A percentile compares a stretch with the other conserved stretches of the same genome.
These are phyloP conservation scores for Breynia disticha DNA, from an alignment of 441 rosid genomes.

Conservation along the genomic window DNA sequence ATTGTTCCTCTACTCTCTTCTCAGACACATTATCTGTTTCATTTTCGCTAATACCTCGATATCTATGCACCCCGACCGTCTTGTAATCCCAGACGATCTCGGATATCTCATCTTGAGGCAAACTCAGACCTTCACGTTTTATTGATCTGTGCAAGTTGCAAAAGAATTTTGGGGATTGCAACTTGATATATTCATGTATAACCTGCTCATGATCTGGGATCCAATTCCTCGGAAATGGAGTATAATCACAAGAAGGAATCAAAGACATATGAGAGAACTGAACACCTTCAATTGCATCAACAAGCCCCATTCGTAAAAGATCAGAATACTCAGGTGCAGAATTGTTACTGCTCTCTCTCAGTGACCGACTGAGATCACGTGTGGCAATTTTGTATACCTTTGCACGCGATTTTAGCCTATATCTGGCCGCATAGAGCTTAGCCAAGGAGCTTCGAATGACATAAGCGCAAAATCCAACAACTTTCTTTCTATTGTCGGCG, in stretches of 20 bases:
- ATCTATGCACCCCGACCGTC: constrained; percentile 65
- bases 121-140: constrained; percentile 45
- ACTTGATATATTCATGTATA: constrained; percentile 64
- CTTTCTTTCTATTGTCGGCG: constrained; percentile 90
- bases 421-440: constrained; percentile 92
- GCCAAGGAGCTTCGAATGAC: constrained; percentile 93
- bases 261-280: constrained; percentile 86
- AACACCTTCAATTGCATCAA: constrained; percentile 93
- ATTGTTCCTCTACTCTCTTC: constrained; percentile 16
- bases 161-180: constrained; percentile 78
- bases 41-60: constrained; percentile 28
- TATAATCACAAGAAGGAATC: constrained; percentile 93
- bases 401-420: constrained; percentile 92
- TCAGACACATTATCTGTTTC: constrained; percentile 26
- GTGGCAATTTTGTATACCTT: constrained; percentile 82
- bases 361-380: constrained; percentile 74
- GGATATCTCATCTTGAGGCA: constrained; percentile 88
- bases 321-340: constrained; percentile 94
- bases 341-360: constrained; percentile 76
- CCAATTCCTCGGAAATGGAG: constrained; percentile 90
- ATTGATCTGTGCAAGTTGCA: constrained; percentile 56
- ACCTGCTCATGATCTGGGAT: constrained; percentile 73
- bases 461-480: constrained; percentile 95
- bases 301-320: constrained; percentile 94
- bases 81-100: constrained; percentile 80